phyloP scores from a whole-genome alignment of 257 asterid species.

The Cinchona pubescens region DNA sequence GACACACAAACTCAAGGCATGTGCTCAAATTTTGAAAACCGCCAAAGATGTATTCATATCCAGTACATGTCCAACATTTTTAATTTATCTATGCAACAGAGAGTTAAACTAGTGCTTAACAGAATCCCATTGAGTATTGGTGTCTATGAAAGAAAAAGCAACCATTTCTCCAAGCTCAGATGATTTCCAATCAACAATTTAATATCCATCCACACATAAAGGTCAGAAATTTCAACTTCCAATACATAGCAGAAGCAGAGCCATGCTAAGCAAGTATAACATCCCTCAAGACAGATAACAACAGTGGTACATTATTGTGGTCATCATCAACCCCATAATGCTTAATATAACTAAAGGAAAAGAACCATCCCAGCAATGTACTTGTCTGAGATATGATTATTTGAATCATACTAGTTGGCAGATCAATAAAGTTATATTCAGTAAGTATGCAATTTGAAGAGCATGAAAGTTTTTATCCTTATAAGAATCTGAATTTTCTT shows the following conservation, averaged over 20 bases:
- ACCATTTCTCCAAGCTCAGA: neutral
- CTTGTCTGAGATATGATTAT: neutral
- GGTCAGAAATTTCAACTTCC: constrained; percentile 1
- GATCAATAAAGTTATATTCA: neutral
- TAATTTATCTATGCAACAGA: neutral
- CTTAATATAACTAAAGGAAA: neutral
- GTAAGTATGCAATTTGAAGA: neutral
- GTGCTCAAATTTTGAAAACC: neutral
- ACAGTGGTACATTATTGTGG: neutral
- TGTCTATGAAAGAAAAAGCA: neutral
- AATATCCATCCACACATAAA: neutral
- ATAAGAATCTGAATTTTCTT: neutral
- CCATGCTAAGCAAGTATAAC: neutral
- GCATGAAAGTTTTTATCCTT: neutral
- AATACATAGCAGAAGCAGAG: neutral
- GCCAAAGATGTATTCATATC: neutral
- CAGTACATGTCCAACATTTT: neutral
- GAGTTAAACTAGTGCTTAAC: neutral
- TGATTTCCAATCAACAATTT: neutral
- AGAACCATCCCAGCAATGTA: neutral
- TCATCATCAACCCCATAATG: neutral
- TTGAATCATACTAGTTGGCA: neutral
- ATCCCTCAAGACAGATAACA: neutral
- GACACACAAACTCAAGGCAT: neutral
- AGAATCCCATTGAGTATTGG: neutral